These are phyloP conservation scores for Pseudonectria buxi DNA, from an alignment of 2,329 filamentous ascomycete species.

Conservation along the genomic window DNA sequence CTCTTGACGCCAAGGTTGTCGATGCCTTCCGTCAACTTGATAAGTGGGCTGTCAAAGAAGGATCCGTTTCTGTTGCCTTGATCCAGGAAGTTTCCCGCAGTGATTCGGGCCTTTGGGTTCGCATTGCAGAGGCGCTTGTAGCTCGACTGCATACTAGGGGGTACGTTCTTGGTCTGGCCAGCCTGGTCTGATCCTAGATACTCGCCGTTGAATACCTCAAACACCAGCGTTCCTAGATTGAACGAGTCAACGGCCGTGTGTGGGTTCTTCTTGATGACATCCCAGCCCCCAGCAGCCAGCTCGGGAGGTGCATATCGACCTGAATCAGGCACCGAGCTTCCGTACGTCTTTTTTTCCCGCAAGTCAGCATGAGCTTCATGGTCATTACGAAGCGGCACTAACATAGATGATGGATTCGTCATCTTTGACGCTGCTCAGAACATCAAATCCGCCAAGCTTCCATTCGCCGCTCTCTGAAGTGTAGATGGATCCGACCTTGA, in stretches of 20 bases:
- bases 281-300: slow-evolving; percentile 82
- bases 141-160: slow-evolving; percentile 79
- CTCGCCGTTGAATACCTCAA: slow-evolving; percentile 85
- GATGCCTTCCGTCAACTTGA: slow-evolving; percentile 85
- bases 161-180: slow-evolving; percentile 78
- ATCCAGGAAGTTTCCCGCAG: slow-evolving; percentile 78
- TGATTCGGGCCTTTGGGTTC: slow-evolving; percentile 83
- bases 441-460: slow-evolving; percentile 91
- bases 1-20: slow-evolving; percentile 88
- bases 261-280: slow-evolving; percentile 75
- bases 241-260: slow-evolving; percentile 81
- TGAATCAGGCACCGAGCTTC: slow-evolving; percentile 79
- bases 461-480: slow-evolving; percentile 96
- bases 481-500: slow-evolving; percentile 82
- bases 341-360: slow-evolving; percentile 63
- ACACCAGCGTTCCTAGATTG: slow-evolving; percentile 75
- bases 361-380: slow-evolving; percentile 6
- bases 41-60: slow-evolving; percentile 90
- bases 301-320: slow-evolving; percentile 82
- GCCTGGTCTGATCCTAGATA: slow-evolving; percentile 73
- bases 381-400: slow-evolving; percentile 3
- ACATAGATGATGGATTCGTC: slow-evolving; percentile 91
- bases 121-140: slow-evolving; percentile 86
- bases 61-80: slow-evolving; percentile 75
- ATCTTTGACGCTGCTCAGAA: slow-evolving; percentile 91